Conservation (phyloP, 1,284 basidiomycete genomes). For the Sutorius eximius region DNA sequence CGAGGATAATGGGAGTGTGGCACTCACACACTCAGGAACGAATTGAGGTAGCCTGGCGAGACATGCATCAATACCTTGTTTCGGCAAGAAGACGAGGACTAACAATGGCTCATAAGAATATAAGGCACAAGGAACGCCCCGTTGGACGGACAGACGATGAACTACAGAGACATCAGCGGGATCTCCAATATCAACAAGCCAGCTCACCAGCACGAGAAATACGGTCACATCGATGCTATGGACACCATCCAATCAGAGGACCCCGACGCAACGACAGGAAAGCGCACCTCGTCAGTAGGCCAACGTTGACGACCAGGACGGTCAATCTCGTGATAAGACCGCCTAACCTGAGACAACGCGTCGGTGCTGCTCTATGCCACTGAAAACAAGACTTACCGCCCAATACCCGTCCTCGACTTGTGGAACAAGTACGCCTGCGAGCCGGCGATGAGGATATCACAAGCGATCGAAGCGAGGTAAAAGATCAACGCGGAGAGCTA, state of each 20-base stretch:
- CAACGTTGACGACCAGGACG: slow-evolving; percentile 33
- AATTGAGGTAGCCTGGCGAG: slow-evolving; percentile 31
- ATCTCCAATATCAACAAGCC: background rate
- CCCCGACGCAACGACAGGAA: background rate
- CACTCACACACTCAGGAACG: slow-evolving; percentile 35
- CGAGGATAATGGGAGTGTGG: background rate
- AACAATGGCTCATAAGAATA: slow-evolving; percentile 36
- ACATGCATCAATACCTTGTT: background rate
- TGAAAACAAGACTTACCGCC: slow-evolving; percentile 21
- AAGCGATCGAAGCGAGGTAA: slow-evolving; percentile 31
- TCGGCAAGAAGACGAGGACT: background rate
- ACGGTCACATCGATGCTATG: slow-evolving; percentile 31
- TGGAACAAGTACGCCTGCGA: slow-evolving; percentile 34
- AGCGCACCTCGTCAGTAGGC: slow-evolving; percentile 31
- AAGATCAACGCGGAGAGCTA: slow-evolving; percentile 34
- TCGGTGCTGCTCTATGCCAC: background rate
- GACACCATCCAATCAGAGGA: background rate
- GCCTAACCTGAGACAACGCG: slow-evolving; percentile 23
- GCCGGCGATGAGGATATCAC: slow-evolving; percentile 34
- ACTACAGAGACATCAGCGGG: slow-evolving; percentile 15
- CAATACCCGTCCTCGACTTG: slow-evolving; percentile 34
- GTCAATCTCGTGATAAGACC: slow-evolving; percentile 32
- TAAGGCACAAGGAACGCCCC: slow-evolving; percentile 35
- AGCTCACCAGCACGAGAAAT: slow-evolving; percentile 30
- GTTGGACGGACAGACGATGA: slow-evolving; percentile 34